phyloP scores from a whole-genome alignment of 257 asterid species.

The Ligustrum vulgare region DNA sequence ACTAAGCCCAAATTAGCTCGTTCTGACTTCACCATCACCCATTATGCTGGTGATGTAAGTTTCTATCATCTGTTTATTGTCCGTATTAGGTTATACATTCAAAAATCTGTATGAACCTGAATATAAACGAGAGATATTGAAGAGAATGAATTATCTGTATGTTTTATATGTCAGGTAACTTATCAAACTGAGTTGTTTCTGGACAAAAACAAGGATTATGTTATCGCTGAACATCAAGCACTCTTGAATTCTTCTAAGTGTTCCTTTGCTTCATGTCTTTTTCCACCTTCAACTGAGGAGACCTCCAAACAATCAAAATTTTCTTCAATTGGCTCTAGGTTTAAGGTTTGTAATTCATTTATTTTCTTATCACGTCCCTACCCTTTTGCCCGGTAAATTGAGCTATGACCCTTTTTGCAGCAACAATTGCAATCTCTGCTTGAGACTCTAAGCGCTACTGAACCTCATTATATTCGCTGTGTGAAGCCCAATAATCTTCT shows the following conservation, averaged over 20 bases:
- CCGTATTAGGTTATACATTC: slow-evolving; percentile 1
- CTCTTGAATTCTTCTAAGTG: slow-evolving; percentile 84
- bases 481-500: slow-evolving; percentile 50
- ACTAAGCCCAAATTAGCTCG: slow-evolving; percentile 96
- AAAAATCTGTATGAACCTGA: neutral
- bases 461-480: slow-evolving; percentile 74
- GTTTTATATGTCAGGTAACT: slow-evolving; percentile 63
- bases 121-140: slow-evolving; percentile 6
- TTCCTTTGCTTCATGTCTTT: slow-evolving; percentile 75
- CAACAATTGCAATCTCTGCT: slow-evolving; percentile 69
- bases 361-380: neutral
- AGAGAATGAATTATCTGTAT: slow-evolving; percentile 20
- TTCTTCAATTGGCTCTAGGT: slow-evolving; percentile 93
- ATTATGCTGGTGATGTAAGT: slow-evolving; percentile 99
- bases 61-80: slow-evolving; percentile 12
- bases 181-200: slow-evolving; percentile 92
- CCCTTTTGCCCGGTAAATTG: slow-evolving; percentile 17
- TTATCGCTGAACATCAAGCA: slow-evolving; percentile 95
- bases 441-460: slow-evolving; percentile 62
- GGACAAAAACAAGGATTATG: slow-evolving; percentile 98
- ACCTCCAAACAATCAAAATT: slow-evolving; percentile 91
- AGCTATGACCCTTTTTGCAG: slow-evolving; percentile 37
- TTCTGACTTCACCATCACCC: slow-evolving; percentile 88
- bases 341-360: slow-evolving; percentile 59
- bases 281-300: slow-evolving; percentile 79